Percentiles rank a stretch among this genome's conserved stretches.
These are phyloP conservation scores for Berberis vulgaris DNA, from an alignment of 164 flowering plant species.

Conservation along the genomic window DNA sequence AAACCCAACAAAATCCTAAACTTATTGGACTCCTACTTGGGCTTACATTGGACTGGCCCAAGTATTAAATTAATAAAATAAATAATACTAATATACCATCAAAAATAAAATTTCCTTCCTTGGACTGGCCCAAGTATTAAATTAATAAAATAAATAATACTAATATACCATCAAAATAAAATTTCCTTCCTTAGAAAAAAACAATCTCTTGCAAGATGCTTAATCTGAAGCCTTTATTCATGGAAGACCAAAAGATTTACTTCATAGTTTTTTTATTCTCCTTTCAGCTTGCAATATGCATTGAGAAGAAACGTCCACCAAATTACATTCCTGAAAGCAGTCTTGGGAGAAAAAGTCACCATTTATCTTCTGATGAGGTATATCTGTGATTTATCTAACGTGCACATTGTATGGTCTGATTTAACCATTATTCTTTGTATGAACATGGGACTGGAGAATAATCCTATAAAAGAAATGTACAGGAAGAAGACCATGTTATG, in stretches of 20 bases:
- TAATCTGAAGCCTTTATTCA: not conserved
- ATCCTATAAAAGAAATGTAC: constrained; percentile 9
- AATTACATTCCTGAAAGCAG: constrained; percentile 33
- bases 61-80: no score
- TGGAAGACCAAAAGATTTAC: not conserved
- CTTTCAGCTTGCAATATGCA: constrained; percentile 85
- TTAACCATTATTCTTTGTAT: not conserved
- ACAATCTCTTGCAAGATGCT: not conserved
- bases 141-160: no score
- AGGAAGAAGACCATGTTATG: constrained; percentile 27
- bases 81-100: no score
- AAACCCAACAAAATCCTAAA: no score
- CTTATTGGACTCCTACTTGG: no score
- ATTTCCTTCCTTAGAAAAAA: no score
- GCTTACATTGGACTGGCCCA: no score
- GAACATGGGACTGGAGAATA: not conserved
- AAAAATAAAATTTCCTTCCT: no score
- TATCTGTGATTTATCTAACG: constrained; percentile 1
- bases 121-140: no score
- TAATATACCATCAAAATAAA: no score
- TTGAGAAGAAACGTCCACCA: constrained; percentile 46
- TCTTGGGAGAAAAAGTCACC: constrained; percentile 22
- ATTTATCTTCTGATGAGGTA: constrained; percentile 28
- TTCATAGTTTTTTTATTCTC: not conserved
- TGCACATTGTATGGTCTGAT: constrained; percentile 2